These are phyloP conservation scores for Kwoniella heveanensis DNA, from an alignment of 768 basidiomycete species.

Conservation along the genomic window DNA sequence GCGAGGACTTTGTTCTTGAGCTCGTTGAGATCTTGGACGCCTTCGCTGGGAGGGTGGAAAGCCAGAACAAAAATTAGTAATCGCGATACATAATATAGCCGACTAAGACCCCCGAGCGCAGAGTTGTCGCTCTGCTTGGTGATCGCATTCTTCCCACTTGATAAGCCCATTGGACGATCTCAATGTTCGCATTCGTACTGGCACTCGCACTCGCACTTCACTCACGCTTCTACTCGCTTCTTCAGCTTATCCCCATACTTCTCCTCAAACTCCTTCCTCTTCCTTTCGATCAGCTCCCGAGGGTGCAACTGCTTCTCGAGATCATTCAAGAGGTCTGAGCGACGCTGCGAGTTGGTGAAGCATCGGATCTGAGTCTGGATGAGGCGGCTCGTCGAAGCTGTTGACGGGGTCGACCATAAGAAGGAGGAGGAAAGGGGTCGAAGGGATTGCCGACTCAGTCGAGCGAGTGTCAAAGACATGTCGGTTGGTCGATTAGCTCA, in stretches of 20 bases:
- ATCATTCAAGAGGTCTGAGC: conserved; percentile 33
- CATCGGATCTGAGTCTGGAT: conserved; percentile 4
- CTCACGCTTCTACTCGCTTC: conserved; percentile 68
- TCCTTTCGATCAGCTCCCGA: conserved; percentile 50
- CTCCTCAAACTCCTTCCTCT: conserved; percentile 44
- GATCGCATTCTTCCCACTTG: too few relatives aligned
- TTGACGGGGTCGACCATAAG: too few relatives aligned
- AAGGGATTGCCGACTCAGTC: background rate
- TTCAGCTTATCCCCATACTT: conserved; percentile 71
- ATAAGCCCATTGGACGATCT: too few relatives aligned
- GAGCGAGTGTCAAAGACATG: background rate
- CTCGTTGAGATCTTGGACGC: conserved; percentile 57
- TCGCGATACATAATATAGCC: too few relatives aligned
- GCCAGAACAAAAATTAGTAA: too few relatives aligned
- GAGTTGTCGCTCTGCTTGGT: too few relatives aligned
- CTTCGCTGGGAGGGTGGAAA: conserved; percentile 54
- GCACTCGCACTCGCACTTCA: too few relatives aligned
- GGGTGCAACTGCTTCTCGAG: conserved; percentile 42
- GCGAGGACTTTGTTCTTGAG: conserved; percentile 55
- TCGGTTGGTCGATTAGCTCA: too few relatives aligned
- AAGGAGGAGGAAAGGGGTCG: background rate
- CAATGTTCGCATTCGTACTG: too few relatives aligned
- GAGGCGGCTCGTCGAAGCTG: background rate
- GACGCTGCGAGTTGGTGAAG: conserved; percentile 14
- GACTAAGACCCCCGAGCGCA: too few relatives aligned